These are phyloP conservation scores for Wickerhamomyces xylosicus DNA, from an alignment of 805 yeast genomes.

Conservation along the genomic window DNA sequence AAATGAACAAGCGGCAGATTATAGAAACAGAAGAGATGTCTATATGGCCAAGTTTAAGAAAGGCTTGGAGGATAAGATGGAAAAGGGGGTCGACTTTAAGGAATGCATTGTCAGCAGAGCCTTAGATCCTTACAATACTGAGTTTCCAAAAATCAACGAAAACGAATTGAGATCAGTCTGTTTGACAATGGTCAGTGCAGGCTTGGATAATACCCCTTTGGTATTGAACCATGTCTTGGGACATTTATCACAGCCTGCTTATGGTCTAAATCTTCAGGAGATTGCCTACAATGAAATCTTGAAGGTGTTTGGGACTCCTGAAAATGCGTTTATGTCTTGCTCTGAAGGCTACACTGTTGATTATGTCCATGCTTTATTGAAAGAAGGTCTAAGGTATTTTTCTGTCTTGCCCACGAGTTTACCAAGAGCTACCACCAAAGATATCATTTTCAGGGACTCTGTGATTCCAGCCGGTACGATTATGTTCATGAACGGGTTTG, in stretches of 20 bases:
- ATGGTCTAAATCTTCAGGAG: slow-evolving; percentile 30
- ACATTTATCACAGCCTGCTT: slow-evolving; percentile 36
- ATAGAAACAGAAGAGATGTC: slow-evolving; percentile 32
- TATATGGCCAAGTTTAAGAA: slow-evolving; percentile 34
- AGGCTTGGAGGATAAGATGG: slow-evolving; percentile 19
- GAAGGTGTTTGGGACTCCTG: slow-evolving; percentile 20
- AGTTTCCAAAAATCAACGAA: slow-evolving; percentile 17
- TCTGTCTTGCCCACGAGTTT: slow-evolving; percentile 60
- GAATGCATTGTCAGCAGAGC: slow-evolving; percentile 26
- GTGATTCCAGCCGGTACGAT: slow-evolving; percentile 47
- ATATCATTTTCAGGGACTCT: slow-evolving; percentile 28
- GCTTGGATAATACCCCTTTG: slow-evolving; percentile 61
- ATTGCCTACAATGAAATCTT: slow-evolving; percentile 33
- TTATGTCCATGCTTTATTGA: slow-evolving; percentile 45
- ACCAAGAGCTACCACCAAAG: slow-evolving; percentile 50
- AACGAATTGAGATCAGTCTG: slow-evolving; percentile 50
- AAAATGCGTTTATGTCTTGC: slow-evolving; percentile 26
- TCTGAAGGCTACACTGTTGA: slow-evolving; percentile 27
- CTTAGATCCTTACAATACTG: slow-evolving; percentile 4
- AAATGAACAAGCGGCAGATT: slow-evolving; percentile 18
- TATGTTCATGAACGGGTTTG: slow-evolving; percentile 56
- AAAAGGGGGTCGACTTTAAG: slow-evolving; percentile 17
- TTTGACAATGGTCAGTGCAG: slow-evolving; percentile 71
- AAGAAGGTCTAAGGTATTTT: slow-evolving; percentile 52
- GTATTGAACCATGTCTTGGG: slow-evolving; percentile 53